These are phyloP conservation scores for Geotrichum europaeum DNA, from an alignment of 1,139 yeast genomes.

Conservation along the genomic window DNA sequence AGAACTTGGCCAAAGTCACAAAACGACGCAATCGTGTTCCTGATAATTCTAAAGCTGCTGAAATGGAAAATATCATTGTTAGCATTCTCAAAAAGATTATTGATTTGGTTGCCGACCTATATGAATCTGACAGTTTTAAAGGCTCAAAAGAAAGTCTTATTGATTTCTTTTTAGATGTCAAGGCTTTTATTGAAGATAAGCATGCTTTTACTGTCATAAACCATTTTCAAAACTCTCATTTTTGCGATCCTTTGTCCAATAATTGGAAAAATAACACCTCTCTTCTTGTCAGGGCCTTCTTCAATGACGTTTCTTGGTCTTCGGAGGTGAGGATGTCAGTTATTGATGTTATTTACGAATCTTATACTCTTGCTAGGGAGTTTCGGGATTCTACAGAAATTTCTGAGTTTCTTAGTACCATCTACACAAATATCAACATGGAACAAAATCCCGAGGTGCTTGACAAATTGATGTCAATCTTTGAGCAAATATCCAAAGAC, in stretches of 20 bases:
- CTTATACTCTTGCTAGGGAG: slow-evolving; percentile 30
- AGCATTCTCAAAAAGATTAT: slow-evolving; percentile 22
- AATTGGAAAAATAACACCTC: slow-evolving; percentile 49
- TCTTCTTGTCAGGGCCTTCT: slow-evolving; percentile 45
- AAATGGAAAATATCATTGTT: slow-evolving; percentile 13
- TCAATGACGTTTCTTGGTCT: slow-evolving; percentile 33
- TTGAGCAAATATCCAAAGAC: slow-evolving; percentile 7
- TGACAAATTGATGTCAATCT: slow-evolving; percentile 9
- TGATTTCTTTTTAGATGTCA: slow-evolving; percentile 40
- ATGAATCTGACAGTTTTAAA: slow-evolving; percentile 27
- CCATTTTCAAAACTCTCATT: slow-evolving; percentile 45
- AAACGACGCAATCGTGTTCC: slow-evolving; percentile 4
- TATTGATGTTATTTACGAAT: slow-evolving; percentile 42
- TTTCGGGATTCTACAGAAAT: slow-evolving; percentile 22
- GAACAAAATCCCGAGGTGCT: slow-evolving; percentile 27
- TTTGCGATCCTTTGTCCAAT: slow-evolving; percentile 49
- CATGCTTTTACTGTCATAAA: slow-evolving; percentile 42
- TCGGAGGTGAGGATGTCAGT: slow-evolving; percentile 39
- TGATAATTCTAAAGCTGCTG: slow-evolving; percentile 5
- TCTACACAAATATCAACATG: slow-evolving; percentile 21
- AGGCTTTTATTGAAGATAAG: slow-evolving; percentile 37
- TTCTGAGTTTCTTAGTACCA: slow-evolving; percentile 19
- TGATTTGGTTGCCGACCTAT: slow-evolving; percentile 21
- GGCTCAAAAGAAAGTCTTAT: slow-evolving; percentile 46
- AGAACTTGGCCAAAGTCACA: background rate